A percentile compares a stretch with the other conserved stretches of the same genome.
Evolutionary conservation across 2,329 filamentous ascomycete species (phyloP).

Genomic region (Neurospora sp.): DNA sequence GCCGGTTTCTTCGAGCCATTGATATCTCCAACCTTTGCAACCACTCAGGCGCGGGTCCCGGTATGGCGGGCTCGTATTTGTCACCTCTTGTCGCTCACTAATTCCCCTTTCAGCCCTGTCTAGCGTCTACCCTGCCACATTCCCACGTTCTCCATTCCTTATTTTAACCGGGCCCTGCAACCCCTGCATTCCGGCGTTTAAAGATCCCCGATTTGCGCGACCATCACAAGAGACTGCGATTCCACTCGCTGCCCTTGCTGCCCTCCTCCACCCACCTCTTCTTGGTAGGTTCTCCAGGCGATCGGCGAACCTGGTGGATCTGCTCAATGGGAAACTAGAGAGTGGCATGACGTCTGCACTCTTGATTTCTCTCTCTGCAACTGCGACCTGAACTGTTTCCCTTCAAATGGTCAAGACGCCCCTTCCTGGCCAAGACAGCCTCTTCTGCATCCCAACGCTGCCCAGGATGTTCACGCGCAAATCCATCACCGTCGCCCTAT

Average conservation of each 20-base stretch:
- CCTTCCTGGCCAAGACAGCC: conserved; percentile 2
- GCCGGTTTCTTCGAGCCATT: background rate
- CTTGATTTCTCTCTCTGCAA: background rate
- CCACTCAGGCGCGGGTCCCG: background rate
- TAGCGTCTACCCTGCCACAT: background rate
- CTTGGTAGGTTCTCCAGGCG: background rate
- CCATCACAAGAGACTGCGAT: background rate
- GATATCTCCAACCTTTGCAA: background rate
- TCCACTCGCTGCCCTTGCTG: background rate
- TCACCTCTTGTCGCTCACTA: background rate
- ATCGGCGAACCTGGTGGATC: background rate
- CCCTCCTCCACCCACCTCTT: background rate
- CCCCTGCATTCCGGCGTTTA: background rate
- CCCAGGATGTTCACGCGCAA: conserved; percentile 22
- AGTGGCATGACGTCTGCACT: background rate
- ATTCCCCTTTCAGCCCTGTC: background rate
- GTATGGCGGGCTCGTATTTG: background rate
- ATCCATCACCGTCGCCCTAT: conserved; percentile 18
- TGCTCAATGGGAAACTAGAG: background rate
- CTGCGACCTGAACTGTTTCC: background rate
- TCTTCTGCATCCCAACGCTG: conserved; percentile 1
- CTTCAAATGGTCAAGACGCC: background rate
- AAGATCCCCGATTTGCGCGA: background rate
- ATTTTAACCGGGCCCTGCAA: background rate
- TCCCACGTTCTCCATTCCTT: background rate